Base-by-base conservation (phyloP, 2,329 filamentous ascomycete species). In the Cordyceps farinosa region DNA sequence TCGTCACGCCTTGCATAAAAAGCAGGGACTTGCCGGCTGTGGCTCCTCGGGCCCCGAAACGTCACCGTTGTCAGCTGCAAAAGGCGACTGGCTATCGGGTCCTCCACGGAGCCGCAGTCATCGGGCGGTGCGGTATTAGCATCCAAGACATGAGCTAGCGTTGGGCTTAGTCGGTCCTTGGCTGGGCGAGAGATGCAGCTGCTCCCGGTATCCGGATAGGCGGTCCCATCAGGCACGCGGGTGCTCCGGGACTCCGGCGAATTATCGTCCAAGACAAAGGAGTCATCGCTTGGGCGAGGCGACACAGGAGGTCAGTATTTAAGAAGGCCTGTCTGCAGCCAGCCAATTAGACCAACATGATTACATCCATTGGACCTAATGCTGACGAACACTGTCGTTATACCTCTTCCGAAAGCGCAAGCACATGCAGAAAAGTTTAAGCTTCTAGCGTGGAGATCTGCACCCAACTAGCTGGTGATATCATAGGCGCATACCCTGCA, bases 401-500 rank as follows among this genome's bases (percentile, higher is more conserved):
- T 27, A 36, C 58, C 34, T 32, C 36, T 60, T 61, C 30, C 22
- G 50, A 48, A 45, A 48, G 27, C 58, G 48, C 58, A 52, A 53
- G 58, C 58, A 61, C 58, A 61, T 61, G 50, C 50, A 30, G 7
- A 44, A 47, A 54, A 45, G n/a, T 17, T 54, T 45, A 48, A 61
- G 48, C 34, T 44, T 44, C n/a, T 61, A 54, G 32, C 42, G 55
- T 47, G 44, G n/a, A 13, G 58, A 61, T 61, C 58, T 61, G 3
- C 48, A 45, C 15, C 32, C 10, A 34, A 15, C 5, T 36, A 29
- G 50, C 48, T 51, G 58, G 59, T 61, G 59, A 61, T 61, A 61
- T 61, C 59, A 61, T 61, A 47, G 36, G 48, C 42, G 38, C 48
- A 22, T 61, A 54, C 58, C 50, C 58, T 61, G 36, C 58, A 47